phyloP scores from a whole-genome alignment of 2,329 filamentous ascomycete species.

The Hypoxylon sp. region DNA sequence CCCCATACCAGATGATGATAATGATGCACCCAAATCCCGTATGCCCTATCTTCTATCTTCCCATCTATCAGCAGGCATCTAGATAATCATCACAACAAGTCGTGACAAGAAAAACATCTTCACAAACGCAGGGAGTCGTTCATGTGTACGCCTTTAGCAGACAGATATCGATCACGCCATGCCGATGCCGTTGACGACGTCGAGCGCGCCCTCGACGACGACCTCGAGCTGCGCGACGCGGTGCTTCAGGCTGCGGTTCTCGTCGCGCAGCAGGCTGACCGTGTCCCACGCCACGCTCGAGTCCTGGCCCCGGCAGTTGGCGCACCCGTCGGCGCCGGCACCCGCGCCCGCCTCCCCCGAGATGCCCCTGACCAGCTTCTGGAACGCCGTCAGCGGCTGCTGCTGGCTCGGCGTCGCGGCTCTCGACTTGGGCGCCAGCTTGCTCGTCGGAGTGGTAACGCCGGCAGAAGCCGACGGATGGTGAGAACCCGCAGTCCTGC shows the following conservation, averaged over 20 bases:
- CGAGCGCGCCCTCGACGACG: slow-evolving; percentile 67
- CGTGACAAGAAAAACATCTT: not conserved
- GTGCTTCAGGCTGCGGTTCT: slow-evolving; percentile 68
- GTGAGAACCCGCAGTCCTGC: too few relatives aligned
- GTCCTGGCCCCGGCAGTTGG: slow-evolving; percentile 66
- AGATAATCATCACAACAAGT: not conserved
- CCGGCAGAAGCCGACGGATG: too few relatives aligned
- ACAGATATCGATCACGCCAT: slow-evolving; percentile 45
- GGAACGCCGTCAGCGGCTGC: slow-evolving; percentile 55
- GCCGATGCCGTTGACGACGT: slow-evolving; percentile 65
- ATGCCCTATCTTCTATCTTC: not conserved
- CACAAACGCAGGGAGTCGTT: not conserved
- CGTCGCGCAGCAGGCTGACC: slow-evolving; percentile 66
- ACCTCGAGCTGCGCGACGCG: slow-evolving; percentile 66
- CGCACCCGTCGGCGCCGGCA: slow-evolving; percentile 51
- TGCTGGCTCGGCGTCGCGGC: slow-evolving; percentile 40
- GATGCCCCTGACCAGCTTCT: slow-evolving; percentile 57
- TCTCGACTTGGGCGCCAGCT: slow-evolving; percentile 41
- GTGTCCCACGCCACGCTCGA: slow-evolving; percentile 71
- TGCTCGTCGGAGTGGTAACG: slow-evolving; percentile 9
- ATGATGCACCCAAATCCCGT: too few relatives aligned
- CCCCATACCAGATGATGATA: slow-evolving; percentile 10
- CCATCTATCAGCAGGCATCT: not conserved
- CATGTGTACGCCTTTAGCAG: too few relatives aligned
- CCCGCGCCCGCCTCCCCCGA: slow-evolving; percentile 48